phyloP scores from a whole-genome alignment of 2,329 filamentous ascomycete species.

The Myriosclerotinia duriaeana region DNA sequence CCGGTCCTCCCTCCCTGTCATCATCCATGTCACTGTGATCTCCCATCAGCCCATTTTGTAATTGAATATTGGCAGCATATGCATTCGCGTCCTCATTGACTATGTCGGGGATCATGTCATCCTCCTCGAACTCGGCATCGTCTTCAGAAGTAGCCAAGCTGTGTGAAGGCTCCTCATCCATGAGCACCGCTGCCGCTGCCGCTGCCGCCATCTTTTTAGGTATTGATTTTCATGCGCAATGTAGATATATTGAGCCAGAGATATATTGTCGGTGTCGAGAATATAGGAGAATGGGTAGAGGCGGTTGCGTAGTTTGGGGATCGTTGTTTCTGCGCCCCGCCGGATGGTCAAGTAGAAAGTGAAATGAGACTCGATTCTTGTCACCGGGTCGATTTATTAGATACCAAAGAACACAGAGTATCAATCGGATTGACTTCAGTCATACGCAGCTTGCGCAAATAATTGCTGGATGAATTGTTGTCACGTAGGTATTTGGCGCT shows the following conservation, averaged over 20 bases:
- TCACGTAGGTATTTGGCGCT: constrained; percentile 21
- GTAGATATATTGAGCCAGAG: neutral
- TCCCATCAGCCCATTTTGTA: constrained; percentile 39
- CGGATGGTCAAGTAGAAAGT: neutral
- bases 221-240: constrained; percentile 20
- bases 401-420: neutral
- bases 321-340: constrained; percentile 12
- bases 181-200: constrained; percentile 29
- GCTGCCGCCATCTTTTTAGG: constrained; percentile 24
- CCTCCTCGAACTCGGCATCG: constrained; percentile 42
- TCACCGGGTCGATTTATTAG: constrained; percentile 6
- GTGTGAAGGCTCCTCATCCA: constrained; percentile 40
- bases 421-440: neutral
- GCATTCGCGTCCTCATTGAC: constrained; percentile 38
- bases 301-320: neutral
- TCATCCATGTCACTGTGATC: constrained; percentile 31
- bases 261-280: neutral
- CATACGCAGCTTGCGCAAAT: constrained; percentile 20
- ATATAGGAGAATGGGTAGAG: constrained; percentile 3
- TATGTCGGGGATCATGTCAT: constrained; percentile 36
- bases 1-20: constrained; percentile 27
- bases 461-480: constrained; percentile 24
- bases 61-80: constrained; percentile 41
- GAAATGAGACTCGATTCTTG: neutral
- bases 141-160: constrained; percentile 41